Percentiles rank a stretch among this genome's conserved stretches.
Conservation (phyloP, 495 filamentous ascomycete species). For the Hypoxylon lenormandii region DNA sequence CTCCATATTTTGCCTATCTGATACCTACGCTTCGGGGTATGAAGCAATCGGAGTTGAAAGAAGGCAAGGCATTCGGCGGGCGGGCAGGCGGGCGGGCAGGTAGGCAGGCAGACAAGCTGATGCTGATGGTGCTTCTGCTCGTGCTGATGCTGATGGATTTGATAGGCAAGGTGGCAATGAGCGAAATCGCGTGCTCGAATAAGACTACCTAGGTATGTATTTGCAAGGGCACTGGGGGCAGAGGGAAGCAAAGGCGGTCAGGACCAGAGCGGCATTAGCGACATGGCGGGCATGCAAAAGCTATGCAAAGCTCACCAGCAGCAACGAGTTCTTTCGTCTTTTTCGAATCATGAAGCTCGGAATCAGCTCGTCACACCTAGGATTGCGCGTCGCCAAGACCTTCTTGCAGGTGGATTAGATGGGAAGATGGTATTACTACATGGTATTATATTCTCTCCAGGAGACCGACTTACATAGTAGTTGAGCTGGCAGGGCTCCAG, state of each 20-base stretch:
- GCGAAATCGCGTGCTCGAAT: slow-evolving; percentile 47
- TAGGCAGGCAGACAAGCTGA: slow-evolving; percentile 2
- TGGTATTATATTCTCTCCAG: slow-evolving; percentile 26
- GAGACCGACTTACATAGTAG: slow-evolving; percentile 2
- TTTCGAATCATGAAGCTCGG: slow-evolving; percentile 50
- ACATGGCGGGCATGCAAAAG: too few relatives aligned
- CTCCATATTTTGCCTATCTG: slow-evolving; percentile 18
- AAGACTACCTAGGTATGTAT: too few relatives aligned
- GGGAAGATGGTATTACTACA: slow-evolving; percentile 19
- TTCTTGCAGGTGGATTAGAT: slow-evolving; percentile 37
- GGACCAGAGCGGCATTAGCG: slow-evolving; percentile 28
- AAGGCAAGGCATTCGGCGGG: too few relatives aligned
- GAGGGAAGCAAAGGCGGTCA: slow-evolving; percentile 43
- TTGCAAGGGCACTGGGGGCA: slow-evolving; percentile 44
- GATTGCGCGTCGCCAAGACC: slow-evolving; percentile 55
- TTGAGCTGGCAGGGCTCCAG: too few relatives aligned
- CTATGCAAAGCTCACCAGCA: slow-evolving; percentile 47
- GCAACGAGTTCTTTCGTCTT: slow-evolving; percentile 14
- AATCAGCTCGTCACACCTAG: slow-evolving; percentile 52
- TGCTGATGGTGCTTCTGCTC: slow-evolving; percentile 11
- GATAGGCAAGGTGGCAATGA: slow-evolving; percentile 33
- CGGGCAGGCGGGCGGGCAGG: slow-evolving; percentile 9
- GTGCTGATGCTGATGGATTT: background rate
- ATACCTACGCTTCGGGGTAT: slow-evolving; percentile 17
- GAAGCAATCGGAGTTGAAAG: slow-evolving; percentile 20